Percentiles rank a stretch among this genome's conserved stretches.
phyloP scores from a whole-genome alignment of 176 grass and related monocot genomes.

The Oryza rufipogon region DNA sequence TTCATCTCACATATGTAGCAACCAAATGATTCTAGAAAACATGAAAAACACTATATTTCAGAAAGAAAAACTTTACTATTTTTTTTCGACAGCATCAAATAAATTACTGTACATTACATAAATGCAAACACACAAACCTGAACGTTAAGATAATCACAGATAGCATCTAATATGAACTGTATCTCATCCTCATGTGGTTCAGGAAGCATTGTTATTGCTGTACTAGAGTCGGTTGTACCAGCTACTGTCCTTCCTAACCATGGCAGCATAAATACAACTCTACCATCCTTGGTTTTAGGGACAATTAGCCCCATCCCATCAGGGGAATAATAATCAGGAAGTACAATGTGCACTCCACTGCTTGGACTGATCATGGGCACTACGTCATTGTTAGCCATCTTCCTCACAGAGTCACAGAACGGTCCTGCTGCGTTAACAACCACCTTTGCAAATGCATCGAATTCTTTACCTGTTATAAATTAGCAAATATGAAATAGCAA shows the following conservation, averaged over 20 bases:
- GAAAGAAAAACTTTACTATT: background rate
- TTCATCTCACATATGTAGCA: background rate
- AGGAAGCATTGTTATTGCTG: slow-evolving; percentile 86
- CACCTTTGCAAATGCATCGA: slow-evolving; percentile 85
- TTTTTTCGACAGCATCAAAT: background rate
- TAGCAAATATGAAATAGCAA: slow-evolving; percentile 39
- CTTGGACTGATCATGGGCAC: slow-evolving; percentile 80
- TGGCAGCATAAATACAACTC: slow-evolving; percentile 94
- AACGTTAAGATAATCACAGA: slow-evolving; percentile 93
- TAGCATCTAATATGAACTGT: slow-evolving; percentile 93
- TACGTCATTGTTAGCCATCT: slow-evolving; percentile 78
- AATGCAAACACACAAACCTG: slow-evolving; percentile 60
- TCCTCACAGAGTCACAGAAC: slow-evolving; percentile 88
- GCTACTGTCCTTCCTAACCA: slow-evolving; percentile 92
- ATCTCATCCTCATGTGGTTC: slow-evolving; percentile 99
- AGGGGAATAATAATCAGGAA: slow-evolving; percentile 97
- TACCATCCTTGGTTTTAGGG: slow-evolving; percentile 98
- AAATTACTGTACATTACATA: background rate
- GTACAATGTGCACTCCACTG: slow-evolving; percentile 90
- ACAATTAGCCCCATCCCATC: slow-evolving; percentile 95
- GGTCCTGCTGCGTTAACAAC: slow-evolving; percentile 83
- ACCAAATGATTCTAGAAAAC: background rate
- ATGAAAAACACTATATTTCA: background rate
- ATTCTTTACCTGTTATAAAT: slow-evolving; percentile 64
- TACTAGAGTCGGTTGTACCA: slow-evolving; percentile 85